Conservation (phyloP, 1,139 yeast genomes). For the Geotrichum klebahnii region DNA sequence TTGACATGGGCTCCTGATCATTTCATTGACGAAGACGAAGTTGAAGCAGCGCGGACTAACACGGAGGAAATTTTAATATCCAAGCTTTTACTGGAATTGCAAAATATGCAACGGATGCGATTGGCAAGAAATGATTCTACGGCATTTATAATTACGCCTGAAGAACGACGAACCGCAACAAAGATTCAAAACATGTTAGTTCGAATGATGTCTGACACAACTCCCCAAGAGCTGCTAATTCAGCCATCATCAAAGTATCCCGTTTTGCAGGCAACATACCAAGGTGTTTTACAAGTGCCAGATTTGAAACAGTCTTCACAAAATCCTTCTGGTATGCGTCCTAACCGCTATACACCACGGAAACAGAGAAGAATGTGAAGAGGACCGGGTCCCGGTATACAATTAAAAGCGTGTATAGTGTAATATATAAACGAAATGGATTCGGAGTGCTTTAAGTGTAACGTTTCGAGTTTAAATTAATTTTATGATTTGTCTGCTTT, state of each 20-base stretch:
- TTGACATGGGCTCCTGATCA: conserved; percentile 54
- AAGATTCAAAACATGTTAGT: conserved; percentile 50
- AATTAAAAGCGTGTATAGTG: too few relatives aligned
- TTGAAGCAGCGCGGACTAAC: conserved; percentile 46
- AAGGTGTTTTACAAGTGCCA: conserved; percentile 68
- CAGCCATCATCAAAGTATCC: conserved; percentile 48
- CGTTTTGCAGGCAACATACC: conserved; percentile 65
- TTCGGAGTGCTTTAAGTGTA: too few relatives aligned
- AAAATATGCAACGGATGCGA: conserved; percentile 60
- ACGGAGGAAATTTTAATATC: conserved; percentile 56
- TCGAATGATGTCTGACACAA: conserved; percentile 41
- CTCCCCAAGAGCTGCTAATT: conserved; percentile 32
- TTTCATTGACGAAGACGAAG: conserved; percentile 51
- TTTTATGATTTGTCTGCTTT: too few relatives aligned
- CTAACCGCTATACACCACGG: conserved; percentile 17
- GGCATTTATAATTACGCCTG: conserved; percentile 40
- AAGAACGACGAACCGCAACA: conserved; percentile 50
- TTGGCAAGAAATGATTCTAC: conserved; percentile 38
- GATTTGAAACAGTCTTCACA: conserved; percentile 30
- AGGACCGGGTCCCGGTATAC: too few relatives aligned
- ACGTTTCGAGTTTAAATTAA: too few relatives aligned
- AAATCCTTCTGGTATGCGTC: conserved; percentile 21
- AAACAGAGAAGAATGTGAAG: conserved; percentile 14
- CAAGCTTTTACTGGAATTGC: conserved; percentile 53
- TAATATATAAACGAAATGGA: too few relatives aligned